Conservation (phyloP, 805 yeast genomes). For the Candida ulmi region DNA sequence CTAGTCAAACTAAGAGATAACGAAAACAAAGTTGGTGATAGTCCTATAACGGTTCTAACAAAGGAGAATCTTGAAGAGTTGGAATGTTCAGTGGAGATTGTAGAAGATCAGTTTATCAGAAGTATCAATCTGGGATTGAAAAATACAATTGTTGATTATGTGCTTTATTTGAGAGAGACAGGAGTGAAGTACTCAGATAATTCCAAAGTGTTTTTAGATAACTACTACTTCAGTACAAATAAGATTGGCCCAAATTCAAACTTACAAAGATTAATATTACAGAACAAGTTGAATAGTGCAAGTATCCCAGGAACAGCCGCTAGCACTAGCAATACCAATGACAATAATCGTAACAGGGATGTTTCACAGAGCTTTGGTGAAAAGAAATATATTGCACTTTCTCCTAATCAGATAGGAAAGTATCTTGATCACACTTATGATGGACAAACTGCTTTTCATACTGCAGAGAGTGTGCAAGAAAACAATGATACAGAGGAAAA, state of each 20-base stretch:
- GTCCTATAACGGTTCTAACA: slow-evolving; percentile 36
- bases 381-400: slow-evolving; percentile 10
- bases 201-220: slow-evolving; percentile 17
- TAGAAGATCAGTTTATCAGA: slow-evolving; percentile 44
- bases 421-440: slow-evolving; percentile 12
- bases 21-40: slow-evolving; percentile 42
- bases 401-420: slow-evolving; percentile 16
- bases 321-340: no score
- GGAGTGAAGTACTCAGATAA: slow-evolving; percentile 14
- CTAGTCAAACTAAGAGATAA: slow-evolving; percentile 33
- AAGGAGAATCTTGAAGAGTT: slow-evolving; percentile 49
- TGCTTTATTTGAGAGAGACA: slow-evolving; percentile 16
- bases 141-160: slow-evolving; percentile 40
- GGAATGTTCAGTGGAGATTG: slow-evolving; percentile 44
- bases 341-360: no score
- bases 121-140: slow-evolving; percentile 41
- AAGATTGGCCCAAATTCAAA: slow-evolving; percentile 9
- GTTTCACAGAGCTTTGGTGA: not conserved
- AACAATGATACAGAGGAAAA: not conserved
- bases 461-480: not conserved
- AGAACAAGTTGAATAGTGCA: slow-evolving; percentile 14
- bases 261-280: slow-evolving; percentile 22
- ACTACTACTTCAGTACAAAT: slow-evolving; percentile 6
- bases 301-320: slow-evolving; percentile 2
- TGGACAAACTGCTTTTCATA: not conserved